These are phyloP conservation scores for Pyrenochaeta sp. DNA, from an alignment of 2,329 filamentous ascomycete species.

Conservation along the genomic window DNA sequence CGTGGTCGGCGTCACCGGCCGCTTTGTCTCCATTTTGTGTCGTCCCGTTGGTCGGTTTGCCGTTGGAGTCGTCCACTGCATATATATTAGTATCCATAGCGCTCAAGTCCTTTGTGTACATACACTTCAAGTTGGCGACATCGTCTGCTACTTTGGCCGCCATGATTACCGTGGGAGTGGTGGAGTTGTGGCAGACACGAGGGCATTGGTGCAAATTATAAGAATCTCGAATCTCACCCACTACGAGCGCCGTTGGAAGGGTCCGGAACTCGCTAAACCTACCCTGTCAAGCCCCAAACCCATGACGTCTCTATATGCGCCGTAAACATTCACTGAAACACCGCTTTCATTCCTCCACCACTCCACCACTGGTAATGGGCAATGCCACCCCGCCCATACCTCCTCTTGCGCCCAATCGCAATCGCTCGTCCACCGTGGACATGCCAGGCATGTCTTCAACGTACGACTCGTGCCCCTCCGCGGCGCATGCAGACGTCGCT, in stretches of 20 bases:
- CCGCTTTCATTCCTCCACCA: constrained; percentile 1
- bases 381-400: constrained; percentile 36
- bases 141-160: constrained; percentile 49
- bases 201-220: constrained; percentile 24
- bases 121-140: constrained; percentile 50
- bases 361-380: constrained; percentile 28
- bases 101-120: constrained; percentile 7
- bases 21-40: constrained; percentile 47
- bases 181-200: constrained; percentile 7
- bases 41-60: constrained; percentile 41
- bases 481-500: constrained; percentile 16
- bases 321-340: constrained; percentile 15
- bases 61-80: constrained; percentile 49
- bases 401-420: constrained; percentile 21
- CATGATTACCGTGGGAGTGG: constrained; percentile 37
- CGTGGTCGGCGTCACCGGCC: constrained; percentile 59
- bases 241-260: constrained; percentile 15
- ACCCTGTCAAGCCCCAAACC: constrained; percentile 14
- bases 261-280: constrained; percentile 19
- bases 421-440: constrained; percentile 17
- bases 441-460: constrained; percentile 28
- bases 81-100: constrained; percentile 8
- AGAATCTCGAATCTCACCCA: constrained; percentile 15
- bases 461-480: constrained; percentile 14
- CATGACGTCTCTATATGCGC: constrained; percentile 39